Evolutionary conservation across 257 asterid genomes (phyloP), one percentile per base, ranked within the genome.

Genomic region (Misopates orontium): DNA sequence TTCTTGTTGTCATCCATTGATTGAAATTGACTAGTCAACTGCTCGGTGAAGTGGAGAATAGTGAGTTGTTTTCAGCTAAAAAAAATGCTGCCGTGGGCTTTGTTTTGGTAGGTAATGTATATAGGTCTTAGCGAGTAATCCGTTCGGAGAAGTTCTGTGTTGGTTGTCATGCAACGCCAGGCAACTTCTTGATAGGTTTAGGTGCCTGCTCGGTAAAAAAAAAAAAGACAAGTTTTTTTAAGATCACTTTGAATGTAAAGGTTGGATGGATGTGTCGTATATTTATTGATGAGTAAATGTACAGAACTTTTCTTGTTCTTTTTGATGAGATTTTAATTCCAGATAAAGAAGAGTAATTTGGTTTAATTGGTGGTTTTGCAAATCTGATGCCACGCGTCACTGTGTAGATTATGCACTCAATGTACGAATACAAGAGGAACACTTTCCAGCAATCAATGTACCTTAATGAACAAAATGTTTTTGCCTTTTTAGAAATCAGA

Each of bases 11-110:
- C 8, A n/a, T 55, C 23, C 18, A 68, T 60, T 68, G 40, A 19
- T 20, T 17, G n/a, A 18, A 65, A 48, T 49, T 69, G 61, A 32
- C 47, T 49, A 51, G 58, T 45, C 62, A 55, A 73, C 74, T 75
- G 70, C 67, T 72, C 22, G 70, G 32, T 39, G 40, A 28, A 69
- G 51, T 67, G 47, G 52, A 50, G 12, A 17, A 66, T n/a, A 41
- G 53, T 45, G 60, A 42, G 11, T 10, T 18, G 49, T 21, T 48
- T 24, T 42, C 25, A 52, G 73, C 77, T 67, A 41, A 66, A 70
- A 42, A 4, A 61, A 51, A 17, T 17, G 52, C 70, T 72, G 67
- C 71, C 24, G 8, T 49, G 24, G n/a, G 39, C 49, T 17, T 22
- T 23, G 4, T 64, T 47, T 18, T 1, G 40, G 67, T 66, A 5